Evolutionary conservation across 345 rosid genomes (phyloP), one percentile per base, ranked within the genome.

Genomic region (Hibiscus syriacus): DNA sequence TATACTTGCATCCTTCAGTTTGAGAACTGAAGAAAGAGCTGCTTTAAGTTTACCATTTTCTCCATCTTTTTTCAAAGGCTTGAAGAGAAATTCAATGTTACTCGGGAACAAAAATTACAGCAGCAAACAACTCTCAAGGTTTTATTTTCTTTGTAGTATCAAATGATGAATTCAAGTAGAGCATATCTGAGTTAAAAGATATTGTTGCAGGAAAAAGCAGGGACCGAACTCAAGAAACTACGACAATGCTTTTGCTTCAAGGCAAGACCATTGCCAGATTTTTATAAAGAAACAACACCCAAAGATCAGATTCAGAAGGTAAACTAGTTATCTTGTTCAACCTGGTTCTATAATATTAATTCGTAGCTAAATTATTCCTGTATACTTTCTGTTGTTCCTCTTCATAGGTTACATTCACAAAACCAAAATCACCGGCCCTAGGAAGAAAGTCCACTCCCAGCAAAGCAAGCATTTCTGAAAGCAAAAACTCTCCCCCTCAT

Each of bases 261-360:
- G 81, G 97, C 98, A 23, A 84, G 89, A 74, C 98, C 97, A 39
- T 81, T 92, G 66, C 98, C 98, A 6, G 77, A 82, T n/a, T 92
- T 92, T 66, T 92, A 92, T 71, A 86, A 82, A 75, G 84, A 84
- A 38, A 85, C 72, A 66, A 55, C 73, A 67, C 41, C 64, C 5
- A 80, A 68, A 3, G 77, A 70, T 71, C 84, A 78, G 71, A 59
- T 72, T 25, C 79, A 80, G 67, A 83, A 83, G 82, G 96, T 87
- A 81, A 20, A 32, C 59, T 3, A 49, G 9, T 16, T 14, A 25
- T 7, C 34, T 14, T 63, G 53, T 63, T 41, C 20, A 61, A 62
- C 39, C 16, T 59, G 9, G 14, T 39, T 39, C 66, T 2, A 41
- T 14, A 13, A 11, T 22, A 41, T 41, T 41, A 25, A 6, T 16